phyloP scores from a whole-genome alignment of 2,329 filamentous ascomycete species.

The Colletotrichum theobromicola region DNA sequence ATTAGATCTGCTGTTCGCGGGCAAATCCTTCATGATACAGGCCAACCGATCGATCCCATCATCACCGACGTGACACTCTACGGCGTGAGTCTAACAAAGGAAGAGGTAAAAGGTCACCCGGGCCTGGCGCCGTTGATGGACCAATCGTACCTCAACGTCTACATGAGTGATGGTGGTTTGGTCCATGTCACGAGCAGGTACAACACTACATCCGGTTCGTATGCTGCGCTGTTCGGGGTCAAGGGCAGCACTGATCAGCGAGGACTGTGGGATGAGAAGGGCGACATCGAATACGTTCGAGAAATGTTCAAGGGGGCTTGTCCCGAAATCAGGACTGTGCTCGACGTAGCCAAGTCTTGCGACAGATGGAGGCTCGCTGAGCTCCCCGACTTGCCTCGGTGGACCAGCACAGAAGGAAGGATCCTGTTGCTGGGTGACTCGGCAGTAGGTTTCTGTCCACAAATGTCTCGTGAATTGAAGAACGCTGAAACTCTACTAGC shows the following conservation, averaged over 20 bases:
- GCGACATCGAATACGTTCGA: constrained; percentile 26
- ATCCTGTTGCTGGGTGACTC: constrained; percentile 24
- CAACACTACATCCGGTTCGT: constrained; percentile 12
- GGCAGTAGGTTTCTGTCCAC: background rate
- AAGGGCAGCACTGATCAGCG: constrained; percentile 24
- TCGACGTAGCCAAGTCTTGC: constrained; percentile 17
- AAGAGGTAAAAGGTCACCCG: background rate
- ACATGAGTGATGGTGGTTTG: constrained; percentile 22
- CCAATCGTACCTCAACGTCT: constrained; percentile 23
- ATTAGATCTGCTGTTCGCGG: constrained; percentile 14
- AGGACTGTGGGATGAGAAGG: constrained; percentile 27
- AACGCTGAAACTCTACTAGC: background rate
- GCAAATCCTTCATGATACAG: background rate
- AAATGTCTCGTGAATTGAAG: accelerated
- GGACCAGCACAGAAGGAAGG: constrained; percentile 22
- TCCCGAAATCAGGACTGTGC: constrained; percentile 16
- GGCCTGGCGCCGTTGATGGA: constrained; percentile 20
- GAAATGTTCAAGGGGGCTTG: constrained; percentile 15
- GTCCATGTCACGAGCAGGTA: constrained; percentile 20
- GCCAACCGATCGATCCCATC: constrained; percentile 19
- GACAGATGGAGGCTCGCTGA: constrained; percentile 27
- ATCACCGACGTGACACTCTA: constrained; percentile 24
- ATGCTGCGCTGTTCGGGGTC: constrained; percentile 22
- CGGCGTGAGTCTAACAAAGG: constrained; percentile 9
- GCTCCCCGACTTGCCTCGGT: constrained; percentile 25